Conservation (phyloP, 441 rosid genomes). For the Croton laevigatus region DNA sequence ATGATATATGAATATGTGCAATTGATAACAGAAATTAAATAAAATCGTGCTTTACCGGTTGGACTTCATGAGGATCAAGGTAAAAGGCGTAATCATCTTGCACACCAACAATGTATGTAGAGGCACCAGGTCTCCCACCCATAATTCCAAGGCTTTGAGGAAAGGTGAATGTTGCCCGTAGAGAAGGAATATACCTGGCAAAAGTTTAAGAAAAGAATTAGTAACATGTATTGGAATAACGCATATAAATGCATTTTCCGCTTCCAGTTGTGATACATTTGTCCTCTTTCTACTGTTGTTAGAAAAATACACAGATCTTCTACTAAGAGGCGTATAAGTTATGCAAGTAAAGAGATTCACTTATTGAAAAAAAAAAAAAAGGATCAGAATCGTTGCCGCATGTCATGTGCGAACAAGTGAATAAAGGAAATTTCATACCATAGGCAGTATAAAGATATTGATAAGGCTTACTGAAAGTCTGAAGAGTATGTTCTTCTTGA, state of each 20-base stretch:
- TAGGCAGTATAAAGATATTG: constrained; percentile 5
- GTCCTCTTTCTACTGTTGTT: too few relatives aligned
- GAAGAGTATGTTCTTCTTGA: too few relatives aligned
- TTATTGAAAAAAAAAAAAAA: not conserved
- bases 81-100: constrained; percentile 80
- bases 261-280: too few relatives aligned
- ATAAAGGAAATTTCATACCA: constrained; percentile 4
- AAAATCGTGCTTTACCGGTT: constrained; percentile 42
- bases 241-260: too few relatives aligned
- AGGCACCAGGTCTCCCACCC: constrained; percentile 95
- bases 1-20: not conserved
- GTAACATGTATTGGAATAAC: not conserved
- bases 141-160: constrained; percentile 93
- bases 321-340: too few relatives aligned
- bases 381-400: not conserved
- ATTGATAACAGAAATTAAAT: not conserved
- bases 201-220: constrained; percentile 19
- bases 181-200: constrained; percentile 77
- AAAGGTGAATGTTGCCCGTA: constrained; percentile 70
- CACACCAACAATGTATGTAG: constrained; percentile 88
- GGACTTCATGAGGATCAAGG: constrained; percentile 91
- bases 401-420: not conserved
- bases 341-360: not conserved
- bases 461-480: too few relatives aligned
- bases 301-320: too few relatives aligned